Evolutionary conservation across 768 basidiomycete species (phyloP), one percentile per base, ranked within the genome.

Genomic region (Suillus luteus): DNA sequence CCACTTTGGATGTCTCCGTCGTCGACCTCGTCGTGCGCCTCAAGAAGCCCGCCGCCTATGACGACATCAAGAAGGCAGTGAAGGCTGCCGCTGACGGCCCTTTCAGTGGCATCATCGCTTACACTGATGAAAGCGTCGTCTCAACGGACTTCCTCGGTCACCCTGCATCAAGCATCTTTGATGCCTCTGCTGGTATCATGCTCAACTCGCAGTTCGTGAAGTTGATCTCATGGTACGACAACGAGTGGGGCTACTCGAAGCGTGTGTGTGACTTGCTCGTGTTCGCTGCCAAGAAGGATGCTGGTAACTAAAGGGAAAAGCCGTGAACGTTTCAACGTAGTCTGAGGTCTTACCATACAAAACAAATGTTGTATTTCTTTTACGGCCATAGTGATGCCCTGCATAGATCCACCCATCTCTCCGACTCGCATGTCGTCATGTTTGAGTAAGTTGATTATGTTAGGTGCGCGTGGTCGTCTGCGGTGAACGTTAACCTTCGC

Each of bases 21-120:
- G 96, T 98, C 75, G 96, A 99, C 81, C 89, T 99, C 68, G 94
- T 96, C 69, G 93, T 89, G 70, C 93, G 96, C 72, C 83, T 92
- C 71, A 91, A 93, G 81, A 97, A 93, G 83, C 69, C 78, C 61
- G 89, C 95, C 7, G 75, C 85, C 31, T 99, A 98, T 81, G 92
- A 95, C 3, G 82, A 92, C 65, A 97, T 99, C 89, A 97, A 96
- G 86, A 76, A 76, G 3, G 86, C 86, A 68, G 68, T 99, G 76
- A 92, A 92, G 84, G 83, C 80, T 62, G 96, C 96, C 55, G 80
- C 95, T 52, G 81, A 87, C 68, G 86, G 86, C 62, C 77, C 80
- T 40, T 82, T 88, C 77, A 86, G 87, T 78, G 91, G 88, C 65
- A 85, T 95, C 74, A 67, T 94, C 69, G 93, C 82, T 63, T 98